phyloP scores from a whole-genome alignment of 192 early-diverging fungal species.

The Podila minutissima region DNA sequence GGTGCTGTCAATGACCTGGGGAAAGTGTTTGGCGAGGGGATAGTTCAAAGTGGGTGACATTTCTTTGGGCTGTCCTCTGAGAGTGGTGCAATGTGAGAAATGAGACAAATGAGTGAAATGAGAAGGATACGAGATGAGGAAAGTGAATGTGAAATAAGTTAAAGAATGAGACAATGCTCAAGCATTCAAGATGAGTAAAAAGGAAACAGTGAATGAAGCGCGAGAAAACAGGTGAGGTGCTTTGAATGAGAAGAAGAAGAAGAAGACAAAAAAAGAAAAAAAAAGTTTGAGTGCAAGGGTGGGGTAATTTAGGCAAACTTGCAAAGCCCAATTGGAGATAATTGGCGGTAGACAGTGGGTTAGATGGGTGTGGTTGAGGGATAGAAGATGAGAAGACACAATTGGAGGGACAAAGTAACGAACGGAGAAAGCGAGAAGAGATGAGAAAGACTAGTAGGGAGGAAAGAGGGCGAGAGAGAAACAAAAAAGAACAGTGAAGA shows the following conservation, averaged over 20 bases:
- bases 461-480: background rate
- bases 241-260: background rate
- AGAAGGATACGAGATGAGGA: background rate
- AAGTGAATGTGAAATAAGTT: background rate
- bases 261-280: background rate
- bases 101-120: background rate
- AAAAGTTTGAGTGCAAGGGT: background rate
- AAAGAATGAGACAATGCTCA: background rate
- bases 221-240: background rate
- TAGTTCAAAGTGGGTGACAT: background rate
- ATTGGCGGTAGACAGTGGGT: background rate
- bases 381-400: background rate
- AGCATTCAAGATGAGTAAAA: background rate
- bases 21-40: background rate
- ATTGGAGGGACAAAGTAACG: background rate
- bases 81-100: background rate
- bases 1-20: constrained; percentile 39
- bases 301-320: background rate
- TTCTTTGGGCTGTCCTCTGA: background rate
- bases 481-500: background rate
- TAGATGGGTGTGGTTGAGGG: background rate
- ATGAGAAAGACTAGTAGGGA: background rate
- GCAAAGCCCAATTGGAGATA: background rate
- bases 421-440: constrained; percentile 1
- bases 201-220: background rate